Base-by-base conservation (phyloP, 2,329 filamentous ascomycete genomes). In the Ceratocystis harringtonii region DNA sequence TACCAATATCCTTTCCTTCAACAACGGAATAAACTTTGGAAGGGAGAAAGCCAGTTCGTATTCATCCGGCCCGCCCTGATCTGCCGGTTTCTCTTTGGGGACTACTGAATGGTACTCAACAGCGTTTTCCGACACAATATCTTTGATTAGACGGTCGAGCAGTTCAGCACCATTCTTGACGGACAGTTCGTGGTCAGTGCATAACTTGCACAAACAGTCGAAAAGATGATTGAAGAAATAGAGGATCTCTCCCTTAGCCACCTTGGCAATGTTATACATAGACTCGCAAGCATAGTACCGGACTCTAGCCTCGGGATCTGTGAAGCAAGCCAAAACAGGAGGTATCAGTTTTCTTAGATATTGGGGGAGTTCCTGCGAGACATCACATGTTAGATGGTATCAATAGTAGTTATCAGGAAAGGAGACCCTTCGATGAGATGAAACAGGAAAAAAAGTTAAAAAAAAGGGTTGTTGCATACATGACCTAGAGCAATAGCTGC, bases 261-360 rank as follows among this genome's bases (percentile, higher is more conserved):
- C 94, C 77, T 99, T 99, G 72, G 94, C 92, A 73, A 99, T 99
- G 76, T 99, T 99, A 78, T 99, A 99, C 94, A 99, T 99, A 75
- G 92, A 95, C 78, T 99, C 94, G 77, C 94, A 99, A 28, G 94
- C 94, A 77, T 99, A 99, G 75, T 99, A 99, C 69, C 94, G 84
- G 41, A 97, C 94, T 67, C 94, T 84, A 32, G 94, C 92, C 87
- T 99, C 94, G 78, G 97, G 94, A 71, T 99, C 95, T 66, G 89
- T 90, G 76, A 99, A 99, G 79, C 95, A 99, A 63, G 94, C 94
- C 58, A 99, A 82, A 4, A 99, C 94, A 2, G 95, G 95, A 58
- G 92, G 92, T 0, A 99, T 92, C 70, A 99, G 97, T 71, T 92
- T 87, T 73, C 91, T 87, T 62, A 99, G 82, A 74, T 97, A 96